phyloP scores from a whole-genome alignment of 1,284 basidiomycete species.

The Somion occarium region DNA sequence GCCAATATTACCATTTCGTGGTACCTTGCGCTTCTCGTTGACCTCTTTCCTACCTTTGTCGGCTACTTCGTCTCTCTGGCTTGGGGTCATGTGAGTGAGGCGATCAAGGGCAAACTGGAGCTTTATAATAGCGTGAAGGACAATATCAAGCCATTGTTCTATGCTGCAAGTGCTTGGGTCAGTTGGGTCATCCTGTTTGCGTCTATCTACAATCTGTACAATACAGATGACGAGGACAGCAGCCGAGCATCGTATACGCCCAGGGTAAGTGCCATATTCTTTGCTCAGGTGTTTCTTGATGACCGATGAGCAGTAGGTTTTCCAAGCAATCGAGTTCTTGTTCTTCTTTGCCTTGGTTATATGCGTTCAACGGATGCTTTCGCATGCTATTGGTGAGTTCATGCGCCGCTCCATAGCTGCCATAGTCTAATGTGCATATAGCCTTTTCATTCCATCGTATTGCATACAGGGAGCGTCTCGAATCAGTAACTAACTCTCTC shows the following conservation, averaged over 20 bases:
- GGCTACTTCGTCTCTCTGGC: conserved; percentile 48
- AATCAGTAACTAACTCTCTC: conserved; percentile 50
- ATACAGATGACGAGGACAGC: conserved; percentile 30
- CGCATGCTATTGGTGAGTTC: conserved; percentile 49
- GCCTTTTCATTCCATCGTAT: conserved; percentile 73
- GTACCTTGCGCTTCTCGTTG: conserved; percentile 67
- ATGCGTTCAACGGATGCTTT: conserved; percentile 58
- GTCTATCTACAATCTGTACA: conserved; percentile 53
- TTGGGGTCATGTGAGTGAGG: conserved; percentile 74
- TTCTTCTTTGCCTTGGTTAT: conserved; percentile 66
- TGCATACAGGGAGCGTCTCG: conserved; percentile 72
- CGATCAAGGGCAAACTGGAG: conserved; percentile 59
- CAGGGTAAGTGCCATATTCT: conserved; percentile 26
- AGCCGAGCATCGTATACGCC: conserved; percentile 58
- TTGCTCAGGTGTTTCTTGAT: not conserved
- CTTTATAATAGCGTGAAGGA: conserved; percentile 65
- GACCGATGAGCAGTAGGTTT: conserved; percentile 30
- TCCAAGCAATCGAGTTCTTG: conserved; percentile 58
- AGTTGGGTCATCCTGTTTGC: conserved; percentile 70
- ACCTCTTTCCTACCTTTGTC: conserved; percentile 54
- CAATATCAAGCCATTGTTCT: conserved; percentile 63
- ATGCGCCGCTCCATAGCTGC: not conserved
- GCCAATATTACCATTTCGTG: conserved; percentile 72
- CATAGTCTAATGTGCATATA: conserved; percentile 12
- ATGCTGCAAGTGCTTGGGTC: conserved; percentile 59